Evolutionary conservation across 352 stramenopile species (phyloP), one percentile per base, ranked within the genome.

Genomic region (Blastocystis sp.): DNA sequence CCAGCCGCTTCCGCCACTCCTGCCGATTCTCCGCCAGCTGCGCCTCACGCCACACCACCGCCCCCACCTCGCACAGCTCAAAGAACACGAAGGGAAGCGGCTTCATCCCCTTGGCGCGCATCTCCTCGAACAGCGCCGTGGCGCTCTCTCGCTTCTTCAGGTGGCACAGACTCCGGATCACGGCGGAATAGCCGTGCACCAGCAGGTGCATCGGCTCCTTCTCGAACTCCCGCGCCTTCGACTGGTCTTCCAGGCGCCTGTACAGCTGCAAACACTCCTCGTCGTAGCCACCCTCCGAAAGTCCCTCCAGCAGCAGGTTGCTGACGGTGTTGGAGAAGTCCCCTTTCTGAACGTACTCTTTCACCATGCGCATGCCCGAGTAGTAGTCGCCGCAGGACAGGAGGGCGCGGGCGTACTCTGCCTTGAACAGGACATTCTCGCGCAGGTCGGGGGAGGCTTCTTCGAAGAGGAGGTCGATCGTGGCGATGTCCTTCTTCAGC

Each of bases 251-350:
- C 17, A 84, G 65, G 17, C 74, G 74, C 52, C 23, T 56, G 34
- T 67, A 84, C 17, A 84, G 28, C 2, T 53, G 74, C 11, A 84
- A 56, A 84, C 74, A 84, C 38, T 84, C 74, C 56, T 84, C 74
- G 34, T 84, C 43, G 61, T 64, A 84, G 10, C 66, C 66, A 9
- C 45, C 74, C 48, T 84, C 74, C 10, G 74, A 84, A 21, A 84
- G 74, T 43, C 74, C 74, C 66, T 84, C 74, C 9, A 84, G 52
- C 11, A 84, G 74, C n/a, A 84, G 67, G 53, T 84, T 84, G 28
- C 69, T 64, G 5, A 53, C 65, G 23, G 65, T 38, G 53, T 59
- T 84, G 10, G 48, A 84, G 11, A 14, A 56, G 69, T 69, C 9
- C 19, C 74, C 74, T 2, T 62, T 40, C 2, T 70, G 10, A 14